Conservation (phyloP, 257 asterid genomes). For the Salvia splendens region DNA sequence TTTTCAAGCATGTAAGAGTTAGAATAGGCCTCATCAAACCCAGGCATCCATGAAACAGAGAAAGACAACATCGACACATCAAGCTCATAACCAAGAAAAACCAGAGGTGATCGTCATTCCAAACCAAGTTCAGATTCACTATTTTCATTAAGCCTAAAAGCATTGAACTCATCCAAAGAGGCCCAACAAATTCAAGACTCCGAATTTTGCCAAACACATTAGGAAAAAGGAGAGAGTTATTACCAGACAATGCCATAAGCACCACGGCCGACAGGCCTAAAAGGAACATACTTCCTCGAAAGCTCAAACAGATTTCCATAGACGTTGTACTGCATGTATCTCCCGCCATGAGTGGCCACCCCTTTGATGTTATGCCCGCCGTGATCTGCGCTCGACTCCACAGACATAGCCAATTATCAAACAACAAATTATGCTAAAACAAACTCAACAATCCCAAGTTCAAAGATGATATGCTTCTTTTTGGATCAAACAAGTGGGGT, state of each 20-base stretch:
- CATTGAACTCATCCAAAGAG: background rate
- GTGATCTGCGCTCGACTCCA: slow-evolving; percentile 71
- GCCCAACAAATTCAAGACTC: background rate
- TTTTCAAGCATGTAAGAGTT: background rate
- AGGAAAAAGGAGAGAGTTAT: background rate
- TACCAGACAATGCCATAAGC: slow-evolving; percentile 88
- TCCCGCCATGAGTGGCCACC: slow-evolving; percentile 70
- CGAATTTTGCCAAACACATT: background rate
- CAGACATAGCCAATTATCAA: slow-evolving; percentile 40
- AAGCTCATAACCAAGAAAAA: background rate
- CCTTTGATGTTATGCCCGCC: slow-evolving; percentile 63
- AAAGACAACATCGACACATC: background rate
- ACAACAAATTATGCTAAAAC: background rate
- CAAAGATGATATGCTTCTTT: slow-evolving; percentile 14
- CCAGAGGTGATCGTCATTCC: background rate
- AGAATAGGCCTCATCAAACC: background rate
- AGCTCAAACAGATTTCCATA: slow-evolving; percentile 80
- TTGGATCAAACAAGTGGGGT: too few species aligned
- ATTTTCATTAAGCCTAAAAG: background rate
- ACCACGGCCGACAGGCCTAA: slow-evolving; percentile 83
- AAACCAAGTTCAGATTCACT: background rate
- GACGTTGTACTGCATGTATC: slow-evolving; percentile 73
- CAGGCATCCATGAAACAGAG: background rate
- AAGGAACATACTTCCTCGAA: slow-evolving; percentile 67
- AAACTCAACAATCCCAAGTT: slow-evolving; percentile 35